Conservation (phyloP, 2,329 filamentous ascomycete species). For the Pyrenophora seminiperda region DNA sequence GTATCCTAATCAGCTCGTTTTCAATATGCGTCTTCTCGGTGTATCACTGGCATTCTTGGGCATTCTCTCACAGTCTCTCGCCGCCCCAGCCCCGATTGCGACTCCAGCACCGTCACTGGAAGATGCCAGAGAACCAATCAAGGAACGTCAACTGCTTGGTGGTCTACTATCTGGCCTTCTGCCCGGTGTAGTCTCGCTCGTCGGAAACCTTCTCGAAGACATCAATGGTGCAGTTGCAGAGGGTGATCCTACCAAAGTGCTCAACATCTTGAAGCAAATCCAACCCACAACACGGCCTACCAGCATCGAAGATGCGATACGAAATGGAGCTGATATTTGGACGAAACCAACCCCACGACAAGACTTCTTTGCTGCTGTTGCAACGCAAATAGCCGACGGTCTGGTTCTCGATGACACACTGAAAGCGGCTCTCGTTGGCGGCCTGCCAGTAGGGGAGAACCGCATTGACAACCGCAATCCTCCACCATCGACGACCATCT, state of each 20-base stretch:
- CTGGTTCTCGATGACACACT: conserved; percentile 25
- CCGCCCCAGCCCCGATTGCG: conserved; percentile 10
- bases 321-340: conserved; percentile 21
- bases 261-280: conserved; percentile 20
- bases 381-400: conserved; percentile 29
- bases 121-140: background rate
- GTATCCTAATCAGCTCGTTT: background rate
- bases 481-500: conserved; percentile 34
- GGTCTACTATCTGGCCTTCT: conserved; percentile 6
- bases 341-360: conserved; percentile 20
- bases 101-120: background rate
- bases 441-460: conserved; percentile 27
- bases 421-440: conserved; percentile 15
- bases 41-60: conserved; percentile 17
- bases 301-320: conserved; percentile 17
- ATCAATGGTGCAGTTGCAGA: conserved; percentile 23
- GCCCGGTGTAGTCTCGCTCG: conserved; percentile 11
- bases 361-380: conserved; percentile 25
- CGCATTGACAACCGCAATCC: conserved; percentile 33
- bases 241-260: conserved; percentile 15
- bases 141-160: conserved; percentile 22
- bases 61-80: conserved; percentile 15
- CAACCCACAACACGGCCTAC: conserved; percentile 24
- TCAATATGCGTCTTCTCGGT: conserved; percentile 17
- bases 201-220: conserved; percentile 15